phyloP scores from a whole-genome alignment of 345 rosid species.

The Eucalyptus brandiana region DNA sequence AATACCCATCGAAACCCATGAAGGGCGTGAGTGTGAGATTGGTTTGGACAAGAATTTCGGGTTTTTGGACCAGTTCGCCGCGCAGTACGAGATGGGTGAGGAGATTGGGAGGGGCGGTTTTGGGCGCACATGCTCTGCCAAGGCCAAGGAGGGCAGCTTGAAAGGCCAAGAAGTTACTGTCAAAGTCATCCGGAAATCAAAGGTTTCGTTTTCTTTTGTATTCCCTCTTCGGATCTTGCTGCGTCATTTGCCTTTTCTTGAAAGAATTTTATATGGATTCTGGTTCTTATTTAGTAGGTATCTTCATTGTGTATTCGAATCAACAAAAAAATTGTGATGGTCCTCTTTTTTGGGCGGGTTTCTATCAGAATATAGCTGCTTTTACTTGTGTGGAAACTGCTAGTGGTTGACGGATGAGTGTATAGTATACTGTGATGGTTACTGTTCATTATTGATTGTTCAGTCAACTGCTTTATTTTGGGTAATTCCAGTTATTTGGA shows the following conservation, averaged over 20 bases:
- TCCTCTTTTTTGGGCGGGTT: neutral
- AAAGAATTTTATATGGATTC: neutral
- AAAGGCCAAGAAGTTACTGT: slow-evolving; percentile 84
- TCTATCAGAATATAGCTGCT: neutral
- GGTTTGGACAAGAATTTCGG: slow-evolving; percentile 79
- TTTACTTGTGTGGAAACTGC: neutral
- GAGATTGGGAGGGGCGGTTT: slow-evolving; percentile 91
- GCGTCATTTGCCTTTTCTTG: neutral
- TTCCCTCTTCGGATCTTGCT: neutral
- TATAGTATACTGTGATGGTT: neutral
- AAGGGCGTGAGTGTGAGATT: slow-evolving; percentile 56
- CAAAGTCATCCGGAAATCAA: slow-evolving; percentile 78
- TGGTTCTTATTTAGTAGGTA: neutral
- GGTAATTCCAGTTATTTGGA: neutral
- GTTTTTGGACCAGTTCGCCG: slow-evolving; percentile 41
- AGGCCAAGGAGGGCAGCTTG: slow-evolving; percentile 55
- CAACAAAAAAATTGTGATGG: neutral
- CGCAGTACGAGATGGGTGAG: slow-evolving; percentile 69
- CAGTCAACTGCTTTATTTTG: neutral
- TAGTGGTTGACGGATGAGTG: neutral
- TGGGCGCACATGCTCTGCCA: slow-evolving; percentile 81
- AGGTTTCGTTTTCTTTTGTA: slow-evolving; percentile 23
- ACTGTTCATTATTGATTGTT: neutral
- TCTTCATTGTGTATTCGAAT: neutral
- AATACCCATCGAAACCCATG: slow-evolving; percentile 52